A percentile compares a stretch with the other conserved stretches of the same genome.
These are phyloP conservation scores for Eutypella sp. DNA, from an alignment of 2,329 filamentous ascomycete genomes.

Conservation along the genomic window DNA sequence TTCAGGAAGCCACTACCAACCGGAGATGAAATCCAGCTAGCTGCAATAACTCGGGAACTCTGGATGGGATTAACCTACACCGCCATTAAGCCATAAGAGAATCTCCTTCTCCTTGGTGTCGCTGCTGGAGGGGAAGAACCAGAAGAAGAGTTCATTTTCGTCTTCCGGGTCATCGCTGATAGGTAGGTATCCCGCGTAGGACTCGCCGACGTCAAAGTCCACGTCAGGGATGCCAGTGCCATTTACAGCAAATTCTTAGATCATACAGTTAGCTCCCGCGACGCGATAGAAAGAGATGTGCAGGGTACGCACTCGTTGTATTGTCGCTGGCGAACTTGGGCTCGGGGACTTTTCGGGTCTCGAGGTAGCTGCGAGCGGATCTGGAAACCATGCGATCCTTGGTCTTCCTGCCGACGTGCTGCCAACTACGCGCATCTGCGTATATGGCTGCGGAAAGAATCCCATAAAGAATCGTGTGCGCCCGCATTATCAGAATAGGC, in stretches of 20 bases:
- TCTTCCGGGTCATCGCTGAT: slow-evolving; percentile 40
- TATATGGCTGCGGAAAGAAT: slow-evolving; percentile 19
- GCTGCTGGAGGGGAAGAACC: slow-evolving; percentile 50
- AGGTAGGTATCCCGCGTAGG: slow-evolving; percentile 53
- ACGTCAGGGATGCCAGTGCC: slow-evolving; percentile 59
- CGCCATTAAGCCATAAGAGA: slow-evolving; percentile 48
- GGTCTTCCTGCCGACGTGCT: slow-evolving; percentile 27
- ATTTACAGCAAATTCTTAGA: slow-evolving; percentile 52
- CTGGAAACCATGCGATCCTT: slow-evolving; percentile 4
- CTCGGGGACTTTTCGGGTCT: slow-evolving; percentile 16
- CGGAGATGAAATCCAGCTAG: neutral
- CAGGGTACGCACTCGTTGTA: slow-evolving; percentile 21
- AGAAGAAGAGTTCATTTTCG: slow-evolving; percentile 47
- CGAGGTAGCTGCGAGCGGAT: slow-evolving; percentile 17
- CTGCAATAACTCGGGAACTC: neutral
- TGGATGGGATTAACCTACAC: slow-evolving; percentile 25
- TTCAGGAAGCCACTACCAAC: no score
- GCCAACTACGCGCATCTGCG: slow-evolving; percentile 20
- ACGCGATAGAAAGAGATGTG: neutral
- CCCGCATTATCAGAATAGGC: slow-evolving; percentile 17
- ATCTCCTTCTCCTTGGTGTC: slow-evolving; percentile 43
- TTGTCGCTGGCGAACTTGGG: slow-evolving; percentile 24
- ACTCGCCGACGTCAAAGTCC: slow-evolving; percentile 57
- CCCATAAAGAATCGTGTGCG: slow-evolving; percentile 13
- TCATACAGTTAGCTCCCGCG: slow-evolving; percentile 12